Conservation (phyloP, 2,329 filamentous ascomycete species). For the Fusarium xylarioides region DNA sequence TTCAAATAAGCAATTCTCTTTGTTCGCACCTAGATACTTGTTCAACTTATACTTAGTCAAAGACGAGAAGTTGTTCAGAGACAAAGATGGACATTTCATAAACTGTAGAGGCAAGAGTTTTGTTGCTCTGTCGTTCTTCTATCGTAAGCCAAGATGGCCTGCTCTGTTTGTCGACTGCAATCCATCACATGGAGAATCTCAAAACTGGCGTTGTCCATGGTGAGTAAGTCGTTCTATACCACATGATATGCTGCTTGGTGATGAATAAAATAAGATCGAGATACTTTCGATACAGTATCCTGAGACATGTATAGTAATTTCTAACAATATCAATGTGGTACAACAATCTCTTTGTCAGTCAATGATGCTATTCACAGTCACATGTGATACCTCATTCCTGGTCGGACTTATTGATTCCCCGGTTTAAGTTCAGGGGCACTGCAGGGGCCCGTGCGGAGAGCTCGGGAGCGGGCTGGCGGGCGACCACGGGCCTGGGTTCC, state of each 20-base stretch:
- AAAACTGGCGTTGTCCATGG: neutral
- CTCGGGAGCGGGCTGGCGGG: conserved; percentile 26
- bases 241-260: neutral
- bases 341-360: neutral
- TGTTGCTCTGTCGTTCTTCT: neutral
- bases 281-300: too few species aligned
- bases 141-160: neutral
- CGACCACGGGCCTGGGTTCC: neutral
- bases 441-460: conserved; percentile 27
- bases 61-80: neutral
- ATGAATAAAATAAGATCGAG: neutral
- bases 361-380: conserved; percentile 15
- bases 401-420: conserved; percentile 30
- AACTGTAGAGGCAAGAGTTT: neutral
- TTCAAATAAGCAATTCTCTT: neutral
- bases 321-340: neutral
- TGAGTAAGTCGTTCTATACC: neutral
- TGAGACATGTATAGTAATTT: neutral
- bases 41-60: neutral
- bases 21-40: neutral
- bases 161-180: neutral
- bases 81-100: neutral
- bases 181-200: neutral
- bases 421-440: conserved; percentile 26
- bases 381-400: conserved; percentile 13